These are phyloP conservation scores for Neopestalotiopsis rosae DNA, from an alignment of 2,329 filamentous ascomycete genomes.

Conservation along the genomic window DNA sequence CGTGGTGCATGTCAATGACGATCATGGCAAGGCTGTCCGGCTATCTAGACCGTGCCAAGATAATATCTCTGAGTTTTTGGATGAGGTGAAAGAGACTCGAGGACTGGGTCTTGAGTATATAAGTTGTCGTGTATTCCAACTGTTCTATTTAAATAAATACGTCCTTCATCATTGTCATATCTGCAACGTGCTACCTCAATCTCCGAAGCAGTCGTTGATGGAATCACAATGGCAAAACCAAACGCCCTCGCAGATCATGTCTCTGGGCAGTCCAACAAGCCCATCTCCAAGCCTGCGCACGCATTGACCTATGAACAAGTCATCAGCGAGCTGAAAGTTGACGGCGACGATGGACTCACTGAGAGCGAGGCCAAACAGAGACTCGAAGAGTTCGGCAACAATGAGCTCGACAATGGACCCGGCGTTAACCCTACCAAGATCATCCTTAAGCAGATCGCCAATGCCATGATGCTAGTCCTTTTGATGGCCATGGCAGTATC, in stretches of 20 bases:
- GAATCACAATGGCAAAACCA: constrained; percentile 12
- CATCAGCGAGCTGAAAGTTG: constrained; percentile 55
- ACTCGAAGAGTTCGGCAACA: constrained; percentile 60
- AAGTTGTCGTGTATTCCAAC: not conserved
- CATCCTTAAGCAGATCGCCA: constrained; percentile 65
- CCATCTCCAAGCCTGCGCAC: constrained; percentile 62
- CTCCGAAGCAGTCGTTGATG: not conserved
- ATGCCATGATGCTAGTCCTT: constrained; percentile 69
- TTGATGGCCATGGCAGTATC: constrained; percentile 58
- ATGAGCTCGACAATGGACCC: constrained; percentile 62
- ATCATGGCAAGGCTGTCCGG: not conserved
- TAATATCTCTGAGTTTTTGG: not conserved
- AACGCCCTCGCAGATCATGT: constrained; percentile 10
- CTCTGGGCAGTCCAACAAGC: constrained; percentile 27
- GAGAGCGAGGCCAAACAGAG: constrained; percentile 54
- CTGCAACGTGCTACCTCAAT: too few relatives aligned
- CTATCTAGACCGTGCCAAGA: constrained; percentile 5
- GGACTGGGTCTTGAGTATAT: not conserved
- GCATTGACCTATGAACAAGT: constrained; percentile 53
- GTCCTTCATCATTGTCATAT: not conserved
- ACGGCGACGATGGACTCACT: constrained; percentile 61
- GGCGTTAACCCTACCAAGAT: constrained; percentile 64
- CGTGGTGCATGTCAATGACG: not conserved
- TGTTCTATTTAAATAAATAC: not conserved
- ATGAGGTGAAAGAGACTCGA: not conserved